Percentiles rank a stretch among this genome's conserved stretches.
Evolutionary conservation across 805 yeast genomes (phyloP).

Genomic region (Metschnikowia peoriensis): DNA sequence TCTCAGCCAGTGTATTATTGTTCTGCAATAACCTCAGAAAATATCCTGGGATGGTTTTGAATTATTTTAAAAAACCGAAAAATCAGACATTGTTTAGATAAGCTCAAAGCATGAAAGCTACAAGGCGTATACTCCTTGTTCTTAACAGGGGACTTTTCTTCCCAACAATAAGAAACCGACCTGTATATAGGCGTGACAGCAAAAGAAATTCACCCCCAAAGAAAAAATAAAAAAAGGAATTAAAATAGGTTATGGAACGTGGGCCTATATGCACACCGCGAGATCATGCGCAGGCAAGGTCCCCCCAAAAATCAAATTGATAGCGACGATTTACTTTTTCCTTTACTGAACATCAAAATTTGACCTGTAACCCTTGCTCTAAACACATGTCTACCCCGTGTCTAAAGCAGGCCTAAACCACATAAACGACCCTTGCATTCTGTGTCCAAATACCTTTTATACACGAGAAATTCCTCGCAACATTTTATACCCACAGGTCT

Average conservation of each 20-base stretch:
- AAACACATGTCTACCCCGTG: background rate
- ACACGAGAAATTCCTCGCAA: no score
- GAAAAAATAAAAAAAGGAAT: background rate
- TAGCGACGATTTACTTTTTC: background rate
- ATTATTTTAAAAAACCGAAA: no score
- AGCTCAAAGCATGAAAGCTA: no score
- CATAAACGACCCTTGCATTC: background rate
- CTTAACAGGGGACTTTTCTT: background rate
- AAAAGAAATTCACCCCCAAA: background rate
- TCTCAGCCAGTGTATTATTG: background rate
- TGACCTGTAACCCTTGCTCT: background rate
- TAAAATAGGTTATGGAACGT: conserved; percentile 2
- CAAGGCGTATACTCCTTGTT: no score
- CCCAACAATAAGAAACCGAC: background rate
- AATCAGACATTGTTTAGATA: no score
- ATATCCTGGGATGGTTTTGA: no score
- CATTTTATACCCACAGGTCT: no score
- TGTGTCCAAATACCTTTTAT: background rate
- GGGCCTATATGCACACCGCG: conserved; percentile 5
- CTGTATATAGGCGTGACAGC: background rate
- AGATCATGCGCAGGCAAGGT: conserved; percentile 9
- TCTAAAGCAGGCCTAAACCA: background rate
- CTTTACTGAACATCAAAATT: background rate
- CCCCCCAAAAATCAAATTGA: background rate
- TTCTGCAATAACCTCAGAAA: no score